These are phyloP conservation scores for Neurospora sp. DNA, from an alignment of 495 filamentous ascomycete species.

Conservation along the genomic window DNA sequence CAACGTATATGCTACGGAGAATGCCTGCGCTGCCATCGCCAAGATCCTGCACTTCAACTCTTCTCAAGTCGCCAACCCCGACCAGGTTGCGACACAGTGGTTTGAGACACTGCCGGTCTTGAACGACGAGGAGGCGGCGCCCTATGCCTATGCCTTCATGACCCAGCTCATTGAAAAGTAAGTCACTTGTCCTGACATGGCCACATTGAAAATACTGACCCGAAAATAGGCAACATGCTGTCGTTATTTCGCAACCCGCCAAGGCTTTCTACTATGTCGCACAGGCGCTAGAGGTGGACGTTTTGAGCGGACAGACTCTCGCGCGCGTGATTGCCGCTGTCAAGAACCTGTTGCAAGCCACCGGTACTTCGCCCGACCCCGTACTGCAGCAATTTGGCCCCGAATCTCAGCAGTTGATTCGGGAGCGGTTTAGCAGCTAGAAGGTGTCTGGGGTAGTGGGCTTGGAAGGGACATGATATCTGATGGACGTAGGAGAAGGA, in stretches of 20 bases:
- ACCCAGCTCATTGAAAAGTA: slow-evolving; percentile 89
- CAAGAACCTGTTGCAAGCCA: slow-evolving; percentile 59
- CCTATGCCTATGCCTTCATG: slow-evolving; percentile 90
- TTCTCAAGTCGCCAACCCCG: slow-evolving; percentile 58
- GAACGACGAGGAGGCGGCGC: slow-evolving; percentile 95
- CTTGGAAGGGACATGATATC: not conserved
- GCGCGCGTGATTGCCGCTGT: slow-evolving; percentile 60
- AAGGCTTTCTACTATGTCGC: slow-evolving; percentile 75
- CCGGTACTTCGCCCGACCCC: slow-evolving; percentile 59
- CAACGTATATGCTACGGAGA: slow-evolving; percentile 92
- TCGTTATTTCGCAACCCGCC: slow-evolving; percentile 60
- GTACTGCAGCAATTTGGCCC: slow-evolving; percentile 60
- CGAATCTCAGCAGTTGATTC: slow-evolving; percentile 67
- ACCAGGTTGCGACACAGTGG: slow-evolving; percentile 70
- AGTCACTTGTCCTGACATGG: slow-evolving; percentile 32
- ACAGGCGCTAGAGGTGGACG: slow-evolving; percentile 82
- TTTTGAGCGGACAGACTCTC: slow-evolving; percentile 73
- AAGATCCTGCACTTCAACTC: slow-evolving; percentile 89
- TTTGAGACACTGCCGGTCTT: slow-evolving; percentile 80
- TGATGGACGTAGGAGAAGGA: not conserved
- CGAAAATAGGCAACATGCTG: slow-evolving; percentile 67
- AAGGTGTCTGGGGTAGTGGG: not conserved
- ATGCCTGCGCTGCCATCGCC: slow-evolving; percentile 91
- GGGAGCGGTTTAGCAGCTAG: slow-evolving; percentile 54
- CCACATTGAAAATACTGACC: not conserved